Evolutionary conservation across 306 rosid species (phyloP).

Genomic region (Clitoria ternatea): DNA sequence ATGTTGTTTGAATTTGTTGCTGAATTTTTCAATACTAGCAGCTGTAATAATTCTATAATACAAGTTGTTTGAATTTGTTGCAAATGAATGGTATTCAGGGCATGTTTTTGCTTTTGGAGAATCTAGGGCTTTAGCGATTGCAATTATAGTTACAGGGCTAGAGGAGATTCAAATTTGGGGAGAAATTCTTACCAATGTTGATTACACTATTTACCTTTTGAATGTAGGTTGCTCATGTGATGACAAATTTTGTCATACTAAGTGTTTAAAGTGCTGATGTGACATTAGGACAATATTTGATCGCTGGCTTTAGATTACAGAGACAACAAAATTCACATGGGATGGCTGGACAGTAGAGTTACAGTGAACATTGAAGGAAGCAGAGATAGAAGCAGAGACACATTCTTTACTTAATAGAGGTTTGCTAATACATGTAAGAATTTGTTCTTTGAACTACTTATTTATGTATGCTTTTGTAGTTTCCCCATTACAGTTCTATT

Average conservation of each 20-base stretch:
- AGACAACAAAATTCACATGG: constrained; percentile 96
- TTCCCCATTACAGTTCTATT: neutral
- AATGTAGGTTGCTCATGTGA: constrained; percentile 54
- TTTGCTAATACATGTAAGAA: constrained; percentile 94
- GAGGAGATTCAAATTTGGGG: constrained; percentile 99
- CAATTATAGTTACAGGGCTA: constrained; percentile 94
- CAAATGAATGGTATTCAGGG: too few relatives aligned
- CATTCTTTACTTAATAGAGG: constrained; percentile 98
- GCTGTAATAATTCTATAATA: too few relatives aligned
- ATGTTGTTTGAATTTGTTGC: too few relatives aligned
- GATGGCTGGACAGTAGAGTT: constrained; percentile 98
- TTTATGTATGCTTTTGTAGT: neutral
- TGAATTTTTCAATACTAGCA: too few relatives aligned
- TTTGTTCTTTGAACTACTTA: constrained; percentile 25
- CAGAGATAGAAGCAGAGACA: constrained; percentile 89
- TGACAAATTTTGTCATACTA: constrained; percentile 6
- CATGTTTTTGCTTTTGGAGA: constrained; percentile 99
- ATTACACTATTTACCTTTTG: constrained; percentile 89
- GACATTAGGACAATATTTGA: constrained; percentile 24
- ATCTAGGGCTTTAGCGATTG: constrained; percentile 90
- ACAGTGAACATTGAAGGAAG: constrained; percentile 98
- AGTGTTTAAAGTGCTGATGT: constrained; percentile 26
- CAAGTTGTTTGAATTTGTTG: too few relatives aligned
- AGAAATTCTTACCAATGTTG: constrained; percentile 94
- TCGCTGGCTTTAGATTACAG: constrained; percentile 82